These are phyloP conservation scores for Chrysosporium queenslandicum DNA, from an alignment of 2,329 filamentous ascomycete genomes.

Conservation along the genomic window DNA sequence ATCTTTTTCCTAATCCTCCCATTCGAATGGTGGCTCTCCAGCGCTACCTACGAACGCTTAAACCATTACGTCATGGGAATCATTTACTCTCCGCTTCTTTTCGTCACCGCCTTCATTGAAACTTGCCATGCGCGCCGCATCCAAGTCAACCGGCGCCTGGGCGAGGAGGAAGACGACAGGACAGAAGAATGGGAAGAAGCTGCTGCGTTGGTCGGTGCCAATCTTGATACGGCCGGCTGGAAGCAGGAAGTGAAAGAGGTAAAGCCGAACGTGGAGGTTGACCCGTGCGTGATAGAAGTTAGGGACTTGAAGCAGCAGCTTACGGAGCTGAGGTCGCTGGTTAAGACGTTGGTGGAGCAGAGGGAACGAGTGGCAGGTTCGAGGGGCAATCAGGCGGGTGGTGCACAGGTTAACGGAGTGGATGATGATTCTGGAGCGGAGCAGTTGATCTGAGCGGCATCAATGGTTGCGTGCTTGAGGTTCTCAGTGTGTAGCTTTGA, in stretches of 20 bases:
- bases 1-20: slow-evolving; percentile 67
- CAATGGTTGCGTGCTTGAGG: no score
- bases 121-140: slow-evolving; percentile 56
- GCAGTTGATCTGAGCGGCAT: slow-evolving; percentile 1
- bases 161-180: slow-evolving; percentile 82
- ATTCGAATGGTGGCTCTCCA: slow-evolving; percentile 93
- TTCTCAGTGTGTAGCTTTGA: no score
- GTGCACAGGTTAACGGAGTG: neutral
- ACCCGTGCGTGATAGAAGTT: slow-evolving; percentile 61
- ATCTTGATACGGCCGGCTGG: slow-evolving; percentile 74
- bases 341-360: slow-evolving; percentile 46
- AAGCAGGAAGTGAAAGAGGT: slow-evolving; percentile 63
- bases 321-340: slow-evolving; percentile 52
- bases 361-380: slow-evolving; percentile 10
- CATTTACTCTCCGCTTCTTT: slow-evolving; percentile 72
- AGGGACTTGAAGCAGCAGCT: slow-evolving; percentile 42
- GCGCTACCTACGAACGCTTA: slow-evolving; percentile 60
- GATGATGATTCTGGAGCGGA: slow-evolving; percentile 1
- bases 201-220: slow-evolving; percentile 36
- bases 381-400: neutral
- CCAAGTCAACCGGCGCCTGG: slow-evolving; percentile 60
- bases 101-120: slow-evolving; percentile 67
- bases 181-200: slow-evolving; percentile 91
- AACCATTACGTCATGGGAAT: slow-evolving; percentile 83
- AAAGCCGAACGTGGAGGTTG: slow-evolving; percentile 71